Conservation (phyloP, 2,329 filamentous ascomycete species). For the Aspergillus fischeri region DNA sequence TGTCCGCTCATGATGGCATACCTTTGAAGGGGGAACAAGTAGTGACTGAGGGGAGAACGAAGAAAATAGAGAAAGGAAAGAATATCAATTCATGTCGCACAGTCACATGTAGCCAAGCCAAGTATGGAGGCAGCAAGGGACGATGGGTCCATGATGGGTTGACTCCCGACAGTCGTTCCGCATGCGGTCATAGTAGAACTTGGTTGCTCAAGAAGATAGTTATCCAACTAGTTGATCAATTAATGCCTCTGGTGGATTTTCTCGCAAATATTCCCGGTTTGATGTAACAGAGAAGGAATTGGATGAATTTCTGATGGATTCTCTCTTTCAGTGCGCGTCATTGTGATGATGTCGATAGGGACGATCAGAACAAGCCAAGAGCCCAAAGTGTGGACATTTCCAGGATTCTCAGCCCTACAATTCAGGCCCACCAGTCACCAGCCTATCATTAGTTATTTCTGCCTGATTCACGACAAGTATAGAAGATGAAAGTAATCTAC, state of each 20-base stretch:
- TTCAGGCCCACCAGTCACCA: no score
- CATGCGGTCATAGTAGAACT: background rate
- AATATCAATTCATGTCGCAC: background rate
- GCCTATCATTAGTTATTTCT: no score
- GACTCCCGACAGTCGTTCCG: background rate
- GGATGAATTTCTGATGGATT: background rate
- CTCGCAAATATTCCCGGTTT: no score
- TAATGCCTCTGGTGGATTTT: background rate
- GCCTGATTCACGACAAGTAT: no score
- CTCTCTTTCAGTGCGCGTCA: background rate
- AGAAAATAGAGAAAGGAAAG: constrained; percentile 6
- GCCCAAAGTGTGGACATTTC: no score
- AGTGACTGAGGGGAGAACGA: constrained; percentile 1
- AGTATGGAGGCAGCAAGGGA: background rate
- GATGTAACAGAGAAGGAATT: no score
- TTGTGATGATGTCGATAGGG: background rate
- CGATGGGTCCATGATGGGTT: background rate
- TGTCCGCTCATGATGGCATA: constrained; percentile 33
- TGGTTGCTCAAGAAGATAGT: background rate
- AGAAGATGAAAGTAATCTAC: no score
- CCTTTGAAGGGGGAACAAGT: background rate
- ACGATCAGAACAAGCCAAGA: no score
- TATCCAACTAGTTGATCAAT: background rate
- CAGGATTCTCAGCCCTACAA: background rate
- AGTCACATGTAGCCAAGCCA: background rate